A percentile compares a stretch with the other conserved stretches of the same genome.
These are phyloP conservation scores for Talaromyces piceae DNA, from an alignment of 2,329 filamentous ascomycete genomes.

Conservation along the genomic window DNA sequence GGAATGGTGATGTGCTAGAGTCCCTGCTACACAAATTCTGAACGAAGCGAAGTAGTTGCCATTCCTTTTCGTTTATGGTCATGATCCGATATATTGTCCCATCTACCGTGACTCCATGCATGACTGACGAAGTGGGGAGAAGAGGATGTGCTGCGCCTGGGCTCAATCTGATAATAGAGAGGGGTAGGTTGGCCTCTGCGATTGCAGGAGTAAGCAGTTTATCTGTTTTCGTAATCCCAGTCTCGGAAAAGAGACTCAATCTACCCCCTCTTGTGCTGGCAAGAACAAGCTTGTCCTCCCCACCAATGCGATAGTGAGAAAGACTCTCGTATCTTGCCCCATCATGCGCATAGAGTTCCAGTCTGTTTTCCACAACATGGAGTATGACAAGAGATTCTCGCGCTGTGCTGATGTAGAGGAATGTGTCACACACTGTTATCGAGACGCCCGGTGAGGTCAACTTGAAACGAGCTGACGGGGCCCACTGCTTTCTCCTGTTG, in stretches of 20 bases:
- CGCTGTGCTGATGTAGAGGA: constrained; percentile 49
- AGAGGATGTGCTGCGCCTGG: constrained; percentile 14
- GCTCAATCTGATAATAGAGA: constrained; percentile 27
- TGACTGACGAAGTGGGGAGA: constrained; percentile 34
- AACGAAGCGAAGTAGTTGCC: constrained; percentile 64
- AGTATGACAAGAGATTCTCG: constrained; percentile 47
- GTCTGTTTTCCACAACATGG: constrained; percentile 29
- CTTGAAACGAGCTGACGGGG: constrained; percentile 28
- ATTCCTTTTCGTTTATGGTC: constrained; percentile 54
- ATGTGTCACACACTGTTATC: constrained; percentile 39
- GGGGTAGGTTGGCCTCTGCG: constrained; percentile 26
- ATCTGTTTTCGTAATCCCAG: constrained; percentile 18
- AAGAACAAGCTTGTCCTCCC: constrained; percentile 39
- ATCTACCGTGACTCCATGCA: constrained; percentile 59
- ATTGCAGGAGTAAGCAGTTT: constrained; percentile 24
- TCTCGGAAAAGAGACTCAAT: constrained; percentile 34
- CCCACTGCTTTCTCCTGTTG: constrained; percentile 34
- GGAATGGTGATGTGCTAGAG: constrained; percentile 44
- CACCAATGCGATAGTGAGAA: constrained; percentile 32
- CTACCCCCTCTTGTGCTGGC: constrained; percentile 47
- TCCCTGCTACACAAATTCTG: constrained; percentile 58
- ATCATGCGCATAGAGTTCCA: constrained; percentile 30
- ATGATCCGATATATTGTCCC: constrained; percentile 65
- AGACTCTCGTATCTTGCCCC: constrained; percentile 25
- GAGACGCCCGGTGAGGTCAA: constrained; percentile 45